Evolutionary conservation across 192 early-diverging fungal genomes (phyloP).

Genomic region (Coemansia nantahalensis): DNA sequence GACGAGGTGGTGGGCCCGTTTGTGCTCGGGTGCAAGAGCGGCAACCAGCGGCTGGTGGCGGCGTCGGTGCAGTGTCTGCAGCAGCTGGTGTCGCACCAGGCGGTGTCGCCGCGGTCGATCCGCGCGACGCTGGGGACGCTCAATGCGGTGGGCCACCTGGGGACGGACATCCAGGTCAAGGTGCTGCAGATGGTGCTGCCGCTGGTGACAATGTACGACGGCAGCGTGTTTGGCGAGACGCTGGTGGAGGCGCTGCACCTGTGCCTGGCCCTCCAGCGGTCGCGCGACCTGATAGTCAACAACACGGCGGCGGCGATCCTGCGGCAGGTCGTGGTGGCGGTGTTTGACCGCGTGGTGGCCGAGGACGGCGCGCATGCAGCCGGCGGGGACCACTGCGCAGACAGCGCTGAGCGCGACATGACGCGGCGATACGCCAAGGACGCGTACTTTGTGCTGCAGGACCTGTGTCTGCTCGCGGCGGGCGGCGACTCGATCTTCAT

Average conservation of each 20-base stretch:
- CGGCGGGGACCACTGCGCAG: background rate
- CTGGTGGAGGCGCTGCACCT: constrained; percentile 82
- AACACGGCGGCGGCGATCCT: constrained; percentile 49
- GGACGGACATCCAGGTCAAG: constrained; percentile 89
- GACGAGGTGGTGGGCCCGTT: constrained; percentile 84
- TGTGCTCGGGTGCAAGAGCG: constrained; percentile 80
- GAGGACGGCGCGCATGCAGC: constrained; percentile 15
- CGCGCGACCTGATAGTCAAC: constrained; percentile 58
- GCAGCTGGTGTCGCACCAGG: constrained; percentile 35
- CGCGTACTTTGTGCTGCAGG: constrained; percentile 87
- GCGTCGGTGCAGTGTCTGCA: constrained; percentile 85
- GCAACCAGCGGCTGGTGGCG: constrained; percentile 73
- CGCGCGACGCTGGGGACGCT: constrained; percentile 65
- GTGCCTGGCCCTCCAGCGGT: constrained; percentile 81
- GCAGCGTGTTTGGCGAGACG: constrained; percentile 70
- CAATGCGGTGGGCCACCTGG: constrained; percentile 63
- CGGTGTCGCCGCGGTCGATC: constrained; percentile 53
- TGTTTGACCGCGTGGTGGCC: constrained; percentile 50
- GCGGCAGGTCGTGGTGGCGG: constrained; percentile 46
- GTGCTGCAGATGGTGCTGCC: constrained; percentile 90
- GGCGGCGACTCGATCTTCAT: constrained; percentile 68
- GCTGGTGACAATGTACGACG: constrained; percentile 76
- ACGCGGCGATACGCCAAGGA: constrained; percentile 66
- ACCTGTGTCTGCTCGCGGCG: constrained; percentile 77
- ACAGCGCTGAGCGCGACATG: constrained; percentile 3